phyloP scores from a whole-genome alignment of 176 grass and related monocot genomes.

The Triticum urartu region DNA sequence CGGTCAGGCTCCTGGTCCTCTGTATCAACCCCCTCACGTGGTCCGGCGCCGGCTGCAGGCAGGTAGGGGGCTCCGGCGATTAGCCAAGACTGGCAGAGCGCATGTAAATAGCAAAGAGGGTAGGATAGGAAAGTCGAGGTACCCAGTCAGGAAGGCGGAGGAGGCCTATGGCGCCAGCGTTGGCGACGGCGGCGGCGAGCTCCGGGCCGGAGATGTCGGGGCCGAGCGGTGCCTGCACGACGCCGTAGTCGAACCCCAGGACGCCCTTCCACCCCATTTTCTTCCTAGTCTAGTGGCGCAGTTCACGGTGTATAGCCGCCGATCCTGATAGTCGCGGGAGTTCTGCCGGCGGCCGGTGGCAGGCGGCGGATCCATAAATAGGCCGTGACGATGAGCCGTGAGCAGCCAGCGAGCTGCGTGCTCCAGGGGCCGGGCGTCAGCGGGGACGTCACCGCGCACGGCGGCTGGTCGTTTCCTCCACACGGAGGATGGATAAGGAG shows the following conservation, averaged over 20 bases:
- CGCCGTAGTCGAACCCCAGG: slow-evolving; percentile 80
- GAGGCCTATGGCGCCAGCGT: slow-evolving; percentile 82
- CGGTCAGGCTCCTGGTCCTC: slow-evolving; percentile 67
- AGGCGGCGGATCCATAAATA: background rate
- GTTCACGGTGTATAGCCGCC: background rate
- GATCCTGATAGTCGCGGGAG: background rate
- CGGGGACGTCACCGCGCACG: slow-evolving; percentile 10
- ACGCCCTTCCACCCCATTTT: slow-evolving; percentile 64
- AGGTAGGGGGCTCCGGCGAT: background rate
- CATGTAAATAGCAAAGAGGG: background rate
- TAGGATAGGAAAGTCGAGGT: background rate
- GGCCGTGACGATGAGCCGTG: background rate
- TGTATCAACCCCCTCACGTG: slow-evolving; percentile 66
- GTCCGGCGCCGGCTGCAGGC: slow-evolving; percentile 71
- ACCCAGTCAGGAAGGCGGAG: slow-evolving; percentile 92
- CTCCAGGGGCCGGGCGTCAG: slow-evolving; percentile 9
- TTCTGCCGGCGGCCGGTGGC: background rate
- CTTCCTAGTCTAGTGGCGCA: background rate
- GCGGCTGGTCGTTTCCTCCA: background rate
- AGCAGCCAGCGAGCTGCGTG: background rate
- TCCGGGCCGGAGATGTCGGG: slow-evolving; percentile 95
- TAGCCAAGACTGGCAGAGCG: background rate
- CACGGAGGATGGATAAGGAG: background rate
- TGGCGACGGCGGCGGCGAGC: slow-evolving; percentile 85
- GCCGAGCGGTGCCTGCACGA: slow-evolving; percentile 91